Percentiles rank a stretch among this genome's conserved stretches.
These are phyloP conservation scores for Ceratobasidium theobromae DNA, from an alignment of 1,284 basidiomycete genomes.

Conservation along the genomic window DNA sequence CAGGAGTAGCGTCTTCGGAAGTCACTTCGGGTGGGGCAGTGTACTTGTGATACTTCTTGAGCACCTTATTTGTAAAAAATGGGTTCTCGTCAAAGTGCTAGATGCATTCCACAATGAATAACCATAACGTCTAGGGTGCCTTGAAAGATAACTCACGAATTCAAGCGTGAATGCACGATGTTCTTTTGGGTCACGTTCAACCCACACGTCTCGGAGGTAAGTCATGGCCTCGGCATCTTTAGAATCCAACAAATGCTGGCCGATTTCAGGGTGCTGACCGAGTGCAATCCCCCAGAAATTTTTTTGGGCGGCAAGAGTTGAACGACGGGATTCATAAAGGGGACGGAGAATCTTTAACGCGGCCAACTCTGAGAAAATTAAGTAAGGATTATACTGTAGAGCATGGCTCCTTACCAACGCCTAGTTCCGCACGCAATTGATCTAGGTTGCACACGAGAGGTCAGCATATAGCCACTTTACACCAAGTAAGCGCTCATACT, in stretches of 20 bases:
- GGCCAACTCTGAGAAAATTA: slow-evolving; percentile 5
- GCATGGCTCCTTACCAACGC: not conserved
- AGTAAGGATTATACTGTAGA: not conserved
- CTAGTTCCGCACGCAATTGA: slow-evolving; percentile 16
- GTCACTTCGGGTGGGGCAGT: slow-evolving; percentile 51
- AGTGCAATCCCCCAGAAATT: slow-evolving; percentile 30
- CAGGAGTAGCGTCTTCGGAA: slow-evolving; percentile 57
- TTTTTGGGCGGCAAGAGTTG: slow-evolving; percentile 14
- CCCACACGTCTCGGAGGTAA: slow-evolving; percentile 79
- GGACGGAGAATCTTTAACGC: slow-evolving; percentile 7
- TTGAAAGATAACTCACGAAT: slow-evolving; percentile 60
- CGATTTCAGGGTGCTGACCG: slow-evolving; percentile 14
- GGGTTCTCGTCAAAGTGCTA: slow-evolving; percentile 83
- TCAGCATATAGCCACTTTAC: not conserved
- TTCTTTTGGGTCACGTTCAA: slow-evolving; percentile 64
- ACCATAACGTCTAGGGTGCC: not conserved
- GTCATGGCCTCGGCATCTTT: slow-evolving; percentile 71
- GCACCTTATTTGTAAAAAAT: slow-evolving; percentile 68
- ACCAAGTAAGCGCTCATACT: not conserved
- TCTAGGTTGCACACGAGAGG: not conserved
- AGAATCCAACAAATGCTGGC: slow-evolving; percentile 15
- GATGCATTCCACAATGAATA: not conserved
- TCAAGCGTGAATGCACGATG: slow-evolving; percentile 73
- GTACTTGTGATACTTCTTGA: slow-evolving; percentile 79
- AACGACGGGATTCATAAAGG: slow-evolving; percentile 13